These are phyloP conservation scores for Dactylellina drechsleri DNA, from an alignment of 2,329 filamentous ascomycete species.

Conservation along the genomic window DNA sequence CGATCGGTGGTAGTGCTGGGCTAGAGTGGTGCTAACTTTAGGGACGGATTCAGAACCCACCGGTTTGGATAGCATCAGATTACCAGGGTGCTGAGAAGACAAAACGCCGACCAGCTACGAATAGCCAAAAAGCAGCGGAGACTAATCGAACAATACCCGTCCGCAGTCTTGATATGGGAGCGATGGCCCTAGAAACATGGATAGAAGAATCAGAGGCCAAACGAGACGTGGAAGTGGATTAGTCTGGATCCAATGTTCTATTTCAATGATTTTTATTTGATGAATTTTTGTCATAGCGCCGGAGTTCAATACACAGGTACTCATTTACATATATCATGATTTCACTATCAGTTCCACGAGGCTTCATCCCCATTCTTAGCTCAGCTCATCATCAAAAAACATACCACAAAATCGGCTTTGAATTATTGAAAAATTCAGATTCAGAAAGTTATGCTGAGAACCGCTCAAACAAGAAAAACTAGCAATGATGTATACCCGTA, in stretches of 20 bases:
- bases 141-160: conserved; percentile 29
- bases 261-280: neutral
- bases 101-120: neutral
- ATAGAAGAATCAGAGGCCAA: conserved; percentile 40
- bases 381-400: too few relatives aligned
- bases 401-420: neutral
- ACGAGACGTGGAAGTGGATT: conserved; percentile 9
- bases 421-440: neutral
- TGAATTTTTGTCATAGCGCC: conserved; percentile 7
- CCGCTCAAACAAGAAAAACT: conserved; percentile 63
- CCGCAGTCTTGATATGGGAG: conserved; percentile 37
- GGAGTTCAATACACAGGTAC: conserved; percentile 2
- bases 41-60: conserved; percentile 60
- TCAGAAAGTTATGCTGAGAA: neutral
- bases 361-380: neutral
- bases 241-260: neutral
- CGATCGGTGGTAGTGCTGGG: neutral
- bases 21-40: conserved; percentile 11
- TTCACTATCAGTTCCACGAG: conserved; percentile 57
- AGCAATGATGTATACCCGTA: conserved; percentile 70
- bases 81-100: conserved; percentile 41
- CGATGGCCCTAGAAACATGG: conserved; percentile 45
- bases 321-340: conserved; percentile 58
- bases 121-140: conserved; percentile 21
- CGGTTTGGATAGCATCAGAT: conserved; percentile 60